A percentile compares a stretch with the other conserved stretches of the same genome.
Evolutionary conservation across 805 yeast species (phyloP).

Genomic region (Myxozyma nipponensis): DNA sequence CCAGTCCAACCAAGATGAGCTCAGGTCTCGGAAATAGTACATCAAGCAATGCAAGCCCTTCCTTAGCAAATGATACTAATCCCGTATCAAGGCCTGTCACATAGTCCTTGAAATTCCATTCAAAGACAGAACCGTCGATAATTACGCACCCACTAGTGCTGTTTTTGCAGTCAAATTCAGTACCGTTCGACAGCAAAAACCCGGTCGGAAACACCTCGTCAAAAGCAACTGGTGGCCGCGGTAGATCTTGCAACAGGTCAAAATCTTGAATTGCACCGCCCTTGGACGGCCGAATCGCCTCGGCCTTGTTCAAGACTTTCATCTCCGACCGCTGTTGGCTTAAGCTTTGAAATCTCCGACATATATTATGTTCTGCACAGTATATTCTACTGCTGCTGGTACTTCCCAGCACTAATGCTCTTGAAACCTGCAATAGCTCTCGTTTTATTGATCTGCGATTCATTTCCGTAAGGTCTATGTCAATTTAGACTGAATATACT

Average conservation of each 20-base stretch:
- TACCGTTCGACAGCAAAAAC: slow-evolving; percentile 20
- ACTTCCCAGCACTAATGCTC: too few relatives aligned
- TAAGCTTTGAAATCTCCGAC: too few relatives aligned
- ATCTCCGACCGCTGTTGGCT: too few relatives aligned
- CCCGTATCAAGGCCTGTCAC: slow-evolving; percentile 49
- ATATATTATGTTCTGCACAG: too few relatives aligned
- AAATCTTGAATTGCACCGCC: slow-evolving; percentile 29
- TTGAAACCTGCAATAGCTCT: too few relatives aligned
- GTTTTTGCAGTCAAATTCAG: slow-evolving; percentile 33
- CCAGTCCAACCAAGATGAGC: slow-evolving; percentile 66
- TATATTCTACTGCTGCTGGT: too few relatives aligned
- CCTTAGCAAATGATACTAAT: slow-evolving; percentile 51
- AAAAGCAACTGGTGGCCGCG: slow-evolving; percentile 26
- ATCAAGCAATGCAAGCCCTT: slow-evolving; percentile 47
- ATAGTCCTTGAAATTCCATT: slow-evolving; percentile 46
- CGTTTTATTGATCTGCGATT: too few relatives aligned
- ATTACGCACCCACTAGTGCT: slow-evolving; percentile 43
- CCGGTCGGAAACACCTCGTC: slow-evolving; percentile 18
- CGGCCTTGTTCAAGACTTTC: slow-evolving; percentile 20
- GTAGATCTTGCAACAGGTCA: slow-evolving; percentile 25
- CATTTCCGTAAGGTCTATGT: too few relatives aligned
- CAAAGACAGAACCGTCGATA: slow-evolving; percentile 52
- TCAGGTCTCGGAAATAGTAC: slow-evolving; percentile 74
- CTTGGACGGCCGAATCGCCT: slow-evolving; percentile 18
- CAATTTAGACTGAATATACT: too few relatives aligned